Base-by-base conservation (phyloP, 495 filamentous ascomycete genomes). In the Terfezia claveryi region DNA sequence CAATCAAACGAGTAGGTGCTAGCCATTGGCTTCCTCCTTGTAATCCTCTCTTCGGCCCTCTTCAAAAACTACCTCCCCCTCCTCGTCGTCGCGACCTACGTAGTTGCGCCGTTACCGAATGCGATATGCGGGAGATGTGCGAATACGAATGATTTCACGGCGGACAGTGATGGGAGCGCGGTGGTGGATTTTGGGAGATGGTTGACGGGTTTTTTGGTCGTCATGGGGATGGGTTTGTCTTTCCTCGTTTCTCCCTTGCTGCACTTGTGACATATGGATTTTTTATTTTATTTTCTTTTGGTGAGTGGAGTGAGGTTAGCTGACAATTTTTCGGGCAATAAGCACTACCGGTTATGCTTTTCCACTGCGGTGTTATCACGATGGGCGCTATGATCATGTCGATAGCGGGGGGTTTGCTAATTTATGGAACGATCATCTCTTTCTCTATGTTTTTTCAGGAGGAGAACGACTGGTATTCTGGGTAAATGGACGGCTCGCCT, bases 361-460 rank as follows among this genome's bases (percentile, higher is more conserved):
- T 86, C 14, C 91, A 94, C 69, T 83, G 82, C 58, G 77, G 74
- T 50, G 71, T 85, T 46, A 96, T 99, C 60, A 61, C 75, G 53
- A 65, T 81, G 44, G 76, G 83, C n/a, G 91, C 91, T 36, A 94
- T 94, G 85, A 70, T 83, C 67, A 96, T 99, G 91, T 88, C 81
- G 36, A 83, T 96, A 60, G 68, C 91, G 52, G 91, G 91, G 20
- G 91, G 91, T 49, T 68, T 94, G 44, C 68, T 99, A 67, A 96
- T 96, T 61, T 99, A 99, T 68, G 87, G 86, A 37, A 99, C 91
- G 12, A 94, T 99, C 65, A 91, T 96, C 66, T 87, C 80, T 67
- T 99, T 99, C 70, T 81, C 78, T 41, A 85, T 92, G 85, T 96
- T 96, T 71, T 99, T 99, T 75, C 80, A 87, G 67, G 87, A 95